Percentiles rank a stretch among this genome's conserved stretches.
Conservation (phyloP, 1,139 yeast genomes). For the Magnusiomyces suaveolens region DNA sequence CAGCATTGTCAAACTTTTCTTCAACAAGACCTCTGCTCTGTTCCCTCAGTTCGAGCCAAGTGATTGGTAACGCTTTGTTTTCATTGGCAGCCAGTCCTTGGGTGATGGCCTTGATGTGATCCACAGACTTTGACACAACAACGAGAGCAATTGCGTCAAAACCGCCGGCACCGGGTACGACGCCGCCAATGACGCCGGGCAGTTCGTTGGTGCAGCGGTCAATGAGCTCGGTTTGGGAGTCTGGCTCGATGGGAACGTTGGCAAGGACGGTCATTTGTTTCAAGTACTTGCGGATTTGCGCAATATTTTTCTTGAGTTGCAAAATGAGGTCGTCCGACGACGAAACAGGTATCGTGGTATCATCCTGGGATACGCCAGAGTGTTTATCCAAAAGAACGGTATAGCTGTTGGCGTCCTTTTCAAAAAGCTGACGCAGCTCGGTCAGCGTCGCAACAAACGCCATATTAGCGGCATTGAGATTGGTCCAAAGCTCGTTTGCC, state of each 20-base stretch:
- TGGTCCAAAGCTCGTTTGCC: conserved; percentile 44
- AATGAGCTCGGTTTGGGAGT: conserved; percentile 59
- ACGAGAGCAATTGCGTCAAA: conserved; percentile 81
- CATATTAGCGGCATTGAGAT: conserved; percentile 51
- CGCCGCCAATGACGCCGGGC: conserved; percentile 81
- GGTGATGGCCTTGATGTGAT: conserved; percentile 34
- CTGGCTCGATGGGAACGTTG: conserved; percentile 85
- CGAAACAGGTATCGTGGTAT: conserved; percentile 18
- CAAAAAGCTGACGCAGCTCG: conserved; percentile 32
- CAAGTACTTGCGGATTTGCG: conserved; percentile 45
- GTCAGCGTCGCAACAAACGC: conserved; percentile 43
- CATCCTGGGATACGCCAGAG: conserved; percentile 9
- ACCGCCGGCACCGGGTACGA: conserved; percentile 98
- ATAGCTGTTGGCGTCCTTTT: conserved; percentile 15
- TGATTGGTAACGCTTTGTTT: background rate
- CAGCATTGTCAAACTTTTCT: background rate
- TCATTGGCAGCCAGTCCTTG: conserved; percentile 1
- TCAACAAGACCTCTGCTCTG: conserved; percentile 3
- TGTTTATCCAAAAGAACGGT: conserved; percentile 8
- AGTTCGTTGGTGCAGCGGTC: conserved; percentile 44
- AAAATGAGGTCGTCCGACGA: conserved; percentile 7
- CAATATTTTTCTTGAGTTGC: conserved; percentile 29
- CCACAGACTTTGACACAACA: conserved; percentile 42
- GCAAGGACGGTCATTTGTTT: conserved; percentile 52
- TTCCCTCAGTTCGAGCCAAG: conserved; percentile 4